Conservation (phyloP, 495 filamentous ascomycete species). For the Aspergillus nidulans region DNA sequence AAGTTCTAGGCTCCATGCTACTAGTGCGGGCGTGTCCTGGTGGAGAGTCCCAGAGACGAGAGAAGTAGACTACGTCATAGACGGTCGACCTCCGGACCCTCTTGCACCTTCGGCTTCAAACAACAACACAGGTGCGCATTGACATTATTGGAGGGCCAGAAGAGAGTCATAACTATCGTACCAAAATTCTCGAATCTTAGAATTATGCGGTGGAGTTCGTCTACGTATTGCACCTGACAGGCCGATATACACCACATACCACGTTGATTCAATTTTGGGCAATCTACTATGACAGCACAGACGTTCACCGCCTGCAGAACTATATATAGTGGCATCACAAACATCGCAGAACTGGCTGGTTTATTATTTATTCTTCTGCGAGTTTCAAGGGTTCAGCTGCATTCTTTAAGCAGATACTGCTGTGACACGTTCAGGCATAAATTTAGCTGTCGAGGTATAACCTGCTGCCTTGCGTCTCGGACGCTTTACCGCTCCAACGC, state of each 20-base stretch:
- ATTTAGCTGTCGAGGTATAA: not conserved
- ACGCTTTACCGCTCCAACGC: not conserved
- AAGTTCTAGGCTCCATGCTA: slow-evolving; percentile 1
- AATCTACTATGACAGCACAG: not conserved
- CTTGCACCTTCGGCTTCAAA: not conserved
- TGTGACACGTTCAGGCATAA: slow-evolving; percentile 2
- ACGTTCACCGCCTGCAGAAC: not conserved
- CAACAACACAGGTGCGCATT: not conserved
- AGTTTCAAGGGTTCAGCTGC: not conserved
- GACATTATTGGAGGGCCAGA: not conserved
- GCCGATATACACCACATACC: not conserved
- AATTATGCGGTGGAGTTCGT: too few relatives aligned
- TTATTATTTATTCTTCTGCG: too few relatives aligned
- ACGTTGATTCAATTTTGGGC: not conserved
- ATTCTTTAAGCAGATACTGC: not conserved
- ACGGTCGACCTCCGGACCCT: slow-evolving; percentile 1
- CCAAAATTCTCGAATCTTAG: too few relatives aligned
- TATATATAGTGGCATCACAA: not conserved
- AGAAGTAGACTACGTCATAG: not conserved
- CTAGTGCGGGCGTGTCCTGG: not conserved
- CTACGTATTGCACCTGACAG: not conserved
- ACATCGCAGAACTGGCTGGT: not conserved
- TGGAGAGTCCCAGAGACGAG: not conserved
- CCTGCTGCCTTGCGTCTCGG: not conserved
- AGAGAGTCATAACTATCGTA: not conserved